phyloP scores from a whole-genome alignment of 2,329 filamentous ascomycete genomes.

The Fusarium miscanthi region DNA sequence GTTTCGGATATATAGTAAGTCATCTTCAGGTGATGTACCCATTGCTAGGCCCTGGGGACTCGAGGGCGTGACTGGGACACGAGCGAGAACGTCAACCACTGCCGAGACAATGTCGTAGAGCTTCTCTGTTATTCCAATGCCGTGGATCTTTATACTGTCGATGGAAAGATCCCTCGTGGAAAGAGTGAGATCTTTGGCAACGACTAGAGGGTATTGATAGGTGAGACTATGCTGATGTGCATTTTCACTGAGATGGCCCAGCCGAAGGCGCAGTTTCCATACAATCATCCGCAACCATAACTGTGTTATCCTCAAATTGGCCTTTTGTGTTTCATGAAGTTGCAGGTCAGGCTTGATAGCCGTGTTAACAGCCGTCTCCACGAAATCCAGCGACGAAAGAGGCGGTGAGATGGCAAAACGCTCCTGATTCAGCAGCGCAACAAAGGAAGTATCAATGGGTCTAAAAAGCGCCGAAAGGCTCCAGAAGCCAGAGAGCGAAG shows the following conservation, averaged over 20 bases:
- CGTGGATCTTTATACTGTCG: constrained; percentile 55
- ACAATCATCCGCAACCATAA: constrained; percentile 59
- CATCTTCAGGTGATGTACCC: constrained; percentile 50
- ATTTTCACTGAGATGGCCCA: constrained; percentile 54
- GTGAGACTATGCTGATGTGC: constrained; percentile 51
- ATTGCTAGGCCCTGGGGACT: constrained; percentile 41
- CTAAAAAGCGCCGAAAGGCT: constrained; percentile 55
- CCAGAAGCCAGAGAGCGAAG: constrained; percentile 53
- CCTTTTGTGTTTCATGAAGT: constrained; percentile 57
- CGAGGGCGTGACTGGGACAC: constrained; percentile 51
- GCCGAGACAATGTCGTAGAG: constrained; percentile 58
- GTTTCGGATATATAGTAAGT: constrained; percentile 52
- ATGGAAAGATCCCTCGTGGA: constrained; percentile 54
- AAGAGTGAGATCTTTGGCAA: constrained; percentile 54
- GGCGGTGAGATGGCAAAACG: constrained; percentile 47
- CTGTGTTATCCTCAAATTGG: constrained; percentile 58
- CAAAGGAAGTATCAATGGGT: constrained; percentile 56
- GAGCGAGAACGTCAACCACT: constrained; percentile 57
- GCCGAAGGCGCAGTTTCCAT: constrained; percentile 57
- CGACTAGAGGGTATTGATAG: constrained; percentile 56
- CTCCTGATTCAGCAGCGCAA: constrained; percentile 55
- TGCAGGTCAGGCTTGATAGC: constrained; percentile 49
- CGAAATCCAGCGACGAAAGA: constrained; percentile 48
- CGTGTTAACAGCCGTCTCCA: constrained; percentile 52
- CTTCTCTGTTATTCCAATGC: constrained; percentile 60